A percentile compares a stretch with the other conserved stretches of the same genome.
phyloP scores from a whole-genome alignment of 805 yeast species.

The Starmerella vaccinii region DNA sequence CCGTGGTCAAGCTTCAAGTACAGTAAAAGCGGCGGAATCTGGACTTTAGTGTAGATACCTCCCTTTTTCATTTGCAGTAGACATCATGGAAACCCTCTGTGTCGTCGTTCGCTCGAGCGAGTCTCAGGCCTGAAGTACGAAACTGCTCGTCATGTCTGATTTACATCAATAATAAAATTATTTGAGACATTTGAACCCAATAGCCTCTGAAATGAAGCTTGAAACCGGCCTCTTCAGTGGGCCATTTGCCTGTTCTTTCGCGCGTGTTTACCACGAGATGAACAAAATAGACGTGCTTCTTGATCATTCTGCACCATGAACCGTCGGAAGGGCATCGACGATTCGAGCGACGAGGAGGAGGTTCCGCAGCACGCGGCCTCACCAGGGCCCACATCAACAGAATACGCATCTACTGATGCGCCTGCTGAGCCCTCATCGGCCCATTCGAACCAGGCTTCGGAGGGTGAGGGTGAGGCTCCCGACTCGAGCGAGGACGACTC shows the following conservation, averaged over 20 bases:
- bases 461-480: constrained; percentile 46
- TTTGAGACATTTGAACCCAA: too few species aligned
- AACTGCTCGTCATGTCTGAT: too few species aligned
- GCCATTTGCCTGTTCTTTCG: background rate
- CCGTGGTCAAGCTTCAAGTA: too few species aligned
- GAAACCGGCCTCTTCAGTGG: too few species aligned
- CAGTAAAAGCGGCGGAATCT: too few species aligned
- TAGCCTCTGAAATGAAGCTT: too few species aligned
- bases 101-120: too few species aligned
- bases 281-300: constrained; percentile 3
- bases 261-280: background rate
- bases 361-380: background rate
- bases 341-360: constrained; percentile 24
- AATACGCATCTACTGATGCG: background rate
- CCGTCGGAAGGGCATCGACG: constrained; percentile 23
- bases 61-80: too few species aligned
- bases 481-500: constrained; percentile 51
- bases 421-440: constrained; percentile 3
- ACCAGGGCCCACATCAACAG: background rate
- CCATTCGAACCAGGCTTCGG: constrained; percentile 35
- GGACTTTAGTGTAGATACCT: too few species aligned
- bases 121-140: too few species aligned
- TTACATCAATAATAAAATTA: too few species aligned
- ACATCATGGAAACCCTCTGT: too few species aligned
- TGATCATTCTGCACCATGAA: constrained; percentile 15